Evolutionary conservation across 2,329 filamentous ascomycete genomes (phyloP).

Genomic region (Nemania sp.): DNA sequence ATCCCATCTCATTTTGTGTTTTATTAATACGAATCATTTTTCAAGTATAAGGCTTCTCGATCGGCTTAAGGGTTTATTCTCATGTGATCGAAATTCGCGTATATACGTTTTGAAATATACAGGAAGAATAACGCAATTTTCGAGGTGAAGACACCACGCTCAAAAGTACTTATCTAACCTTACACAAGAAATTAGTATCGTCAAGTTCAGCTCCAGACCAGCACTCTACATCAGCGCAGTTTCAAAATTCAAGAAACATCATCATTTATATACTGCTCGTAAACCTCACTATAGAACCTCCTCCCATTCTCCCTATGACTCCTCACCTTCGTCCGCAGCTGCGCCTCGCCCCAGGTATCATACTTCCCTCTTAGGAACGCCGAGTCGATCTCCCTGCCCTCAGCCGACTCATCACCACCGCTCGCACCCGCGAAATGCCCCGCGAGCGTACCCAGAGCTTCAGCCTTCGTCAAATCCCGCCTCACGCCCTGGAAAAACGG

Average conservation of each 20-base stretch:
- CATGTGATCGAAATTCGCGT: too few species aligned
- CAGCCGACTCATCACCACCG: slow-evolving; percentile 39
- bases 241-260: slow-evolving; percentile 18
- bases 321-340: slow-evolving; percentile 56
- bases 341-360: slow-evolving; percentile 58
- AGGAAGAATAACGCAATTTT: too few species aligned
- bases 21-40: too few species aligned
- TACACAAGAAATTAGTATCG: too few species aligned
- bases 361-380: slow-evolving; percentile 54
- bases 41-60: too few species aligned
- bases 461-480: slow-evolving; percentile 47
- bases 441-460: slow-evolving; percentile 45
- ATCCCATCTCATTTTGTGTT: too few species aligned
- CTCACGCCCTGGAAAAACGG: slow-evolving; percentile 56
- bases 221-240: too few species aligned
- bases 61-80: too few species aligned
- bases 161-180: too few species aligned
- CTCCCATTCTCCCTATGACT: slow-evolving; percentile 54
- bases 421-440: slow-evolving; percentile 42
- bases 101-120: too few species aligned
- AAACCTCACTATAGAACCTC: slow-evolving; percentile 52
- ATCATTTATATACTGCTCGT: slow-evolving; percentile 51
- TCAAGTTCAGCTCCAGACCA: too few species aligned
- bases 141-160: too few species aligned
- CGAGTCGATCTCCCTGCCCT: slow-evolving; percentile 49